Percentiles rank a stretch among this genome's conserved stretches.
These are phyloP conservation scores for Aurantiochytrium sp. DNA, from an alignment of 108 stramenopile genomes.

Conservation along the genomic window DNA sequence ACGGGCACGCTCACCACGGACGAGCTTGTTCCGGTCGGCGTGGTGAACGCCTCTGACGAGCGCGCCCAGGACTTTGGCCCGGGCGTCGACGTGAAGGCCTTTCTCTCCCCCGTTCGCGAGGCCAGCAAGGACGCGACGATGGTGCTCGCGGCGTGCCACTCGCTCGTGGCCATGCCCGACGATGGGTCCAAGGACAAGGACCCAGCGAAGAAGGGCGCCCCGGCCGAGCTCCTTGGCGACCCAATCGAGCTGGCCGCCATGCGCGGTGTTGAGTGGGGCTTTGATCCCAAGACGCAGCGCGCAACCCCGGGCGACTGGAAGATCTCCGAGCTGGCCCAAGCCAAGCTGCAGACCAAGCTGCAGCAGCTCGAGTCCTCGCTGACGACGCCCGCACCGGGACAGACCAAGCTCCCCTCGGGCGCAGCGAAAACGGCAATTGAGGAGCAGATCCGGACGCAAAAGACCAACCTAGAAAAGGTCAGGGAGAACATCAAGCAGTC, in stretches of 20 bases:
- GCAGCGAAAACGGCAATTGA: not conserved
- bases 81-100: not conserved
- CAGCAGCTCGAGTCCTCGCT: not conserved
- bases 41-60: constrained; percentile 37
- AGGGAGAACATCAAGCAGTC: not conserved
- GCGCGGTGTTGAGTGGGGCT: constrained; percentile 67
- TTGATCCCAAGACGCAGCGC: constrained; percentile 19
- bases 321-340: not conserved
- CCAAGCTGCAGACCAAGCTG: not conserved
- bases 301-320: not conserved
- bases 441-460: not conserved
- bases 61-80: not conserved
- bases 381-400: not conserved
- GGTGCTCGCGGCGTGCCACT: constrained; percentile 86
- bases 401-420: not conserved
- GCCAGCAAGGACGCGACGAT: constrained; percentile 53
- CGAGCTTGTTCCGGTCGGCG: constrained; percentile 76
- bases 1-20: constrained; percentile 94
- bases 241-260: constrained; percentile 87
- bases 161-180: constrained; percentile 27
- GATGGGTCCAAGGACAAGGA: not conserved
- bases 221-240: constrained; percentile 70
- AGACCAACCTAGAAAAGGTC: not conserved
- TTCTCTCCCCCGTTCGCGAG: not conserved
- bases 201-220: not conserved